Evolutionary conservation across 108 stramenopile species (phyloP), one percentile per base, ranked within the genome.

Genomic region (Mayamaea pseudoterrestris): DNA sequence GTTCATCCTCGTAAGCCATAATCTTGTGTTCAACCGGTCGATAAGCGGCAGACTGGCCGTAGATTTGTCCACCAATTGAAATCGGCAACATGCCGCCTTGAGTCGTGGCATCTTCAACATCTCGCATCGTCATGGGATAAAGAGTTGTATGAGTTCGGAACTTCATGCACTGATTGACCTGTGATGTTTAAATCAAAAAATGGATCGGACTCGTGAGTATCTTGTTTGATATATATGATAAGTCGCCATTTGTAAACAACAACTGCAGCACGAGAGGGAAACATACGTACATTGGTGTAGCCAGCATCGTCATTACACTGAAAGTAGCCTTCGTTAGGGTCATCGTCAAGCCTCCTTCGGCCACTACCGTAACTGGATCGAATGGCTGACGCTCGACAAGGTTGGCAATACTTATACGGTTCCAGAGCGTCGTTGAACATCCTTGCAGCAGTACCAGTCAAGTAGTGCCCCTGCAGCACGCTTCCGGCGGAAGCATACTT

Each of bases 161-260:
- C 35, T 77, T 77, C 64, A 66, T 66, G 53, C 76, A 77, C 43
- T 77, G 73, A 56, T 69, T 74, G n/a, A n/a, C n/a, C n/a, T n/a
- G n/a, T n/a, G n/a, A n/a, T n/a, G n/a, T n/a, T n/a, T n/a, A n/a
- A n/a, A n/a, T n/a, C n/a, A n/a, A n/a, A n/a, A n/a, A n/a, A n/a
- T n/a, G n/a, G n/a, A n/a, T n/a, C n/a, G n/a, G n/a, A n/a, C n/a
- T n/a, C n/a, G n/a, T n/a, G n/a, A n/a, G n/a, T n/a, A n/a, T n/a
- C n/a, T n/a, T n/a, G n/a, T n/a, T n/a, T n/a, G n/a, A n/a, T n/a
- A n/a, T n/a, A n/a, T n/a, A n/a, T n/a, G n/a, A n/a, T n/a, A n/a
- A n/a, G n/a, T n/a, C n/a, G n/a, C n/a, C n/a, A n/a, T n/a, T n/a
- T n/a, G n/a, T n/a, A n/a, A n/a, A n/a, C n/a, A n/a, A n/a, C n/a